Evolutionary conservation across 345 rosid genomes (phyloP), one percentile per base, ranked within the genome.

Genomic region (Arabidopsis arenosa): DNA sequence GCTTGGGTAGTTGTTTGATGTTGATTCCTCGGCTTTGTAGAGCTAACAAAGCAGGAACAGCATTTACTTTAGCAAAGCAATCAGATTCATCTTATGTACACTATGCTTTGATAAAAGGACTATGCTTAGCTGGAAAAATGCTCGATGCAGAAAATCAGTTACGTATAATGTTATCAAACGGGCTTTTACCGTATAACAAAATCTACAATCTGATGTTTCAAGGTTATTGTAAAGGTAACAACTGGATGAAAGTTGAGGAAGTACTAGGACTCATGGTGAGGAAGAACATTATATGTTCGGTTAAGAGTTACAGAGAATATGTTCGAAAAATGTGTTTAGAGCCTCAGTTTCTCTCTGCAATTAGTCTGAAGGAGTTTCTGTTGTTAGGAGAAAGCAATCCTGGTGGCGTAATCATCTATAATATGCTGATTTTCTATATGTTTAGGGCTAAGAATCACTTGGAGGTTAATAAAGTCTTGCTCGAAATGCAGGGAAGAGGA

Each of bases 401-500:
- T 65, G 40, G 61, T 33, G 58, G 76, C 41, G 70, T 80, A 13
- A 41, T 81, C n/a, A 33, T 83, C 62, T 84, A 84, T 58, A 93
- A 90, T 79, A 77, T 90, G 33, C 79, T 90, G 62, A 51, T 89
- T 45, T 90, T 87, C 80, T 73, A 83, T 80, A 79, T 87, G 58
- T 66, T 90, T 66, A 75, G 71, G 41, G 67, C 81, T 2, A 80
- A 86, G 63, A 85, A 85, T 53, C 36, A 18, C 48, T 43, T 63
- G 56, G 57, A 75, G 53, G 86, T 83, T 72, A 48, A 44, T 75
- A 62, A 66, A 44, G 78, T 86, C 74, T 68, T 93, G 79, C 66
- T 78, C 66, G 86, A 84, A 66, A 45, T 90, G 83, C 75, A 48
- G 57, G 84, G 64, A 67, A 82, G 80, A 64, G 84, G 86, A 53